Base-by-base conservation (phyloP, 2,329 filamentous ascomycete genomes). In the Alternaria sp. region DNA sequence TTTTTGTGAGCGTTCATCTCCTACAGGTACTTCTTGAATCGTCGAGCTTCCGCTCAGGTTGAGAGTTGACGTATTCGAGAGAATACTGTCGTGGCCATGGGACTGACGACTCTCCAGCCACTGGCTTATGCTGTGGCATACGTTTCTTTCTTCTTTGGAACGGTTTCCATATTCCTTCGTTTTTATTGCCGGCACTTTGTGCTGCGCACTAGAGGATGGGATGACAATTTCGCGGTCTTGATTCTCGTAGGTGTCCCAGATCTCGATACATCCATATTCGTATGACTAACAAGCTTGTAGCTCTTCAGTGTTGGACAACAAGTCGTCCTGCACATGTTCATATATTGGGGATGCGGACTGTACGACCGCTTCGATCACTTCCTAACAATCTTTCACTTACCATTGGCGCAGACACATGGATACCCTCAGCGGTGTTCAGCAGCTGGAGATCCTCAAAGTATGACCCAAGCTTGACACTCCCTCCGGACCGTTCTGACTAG, bases 271-370 rank as follows among this genome's bases (percentile, higher is more conserved):
- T 23, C 6, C n/a, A 19, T 13, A 23, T n/a, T 6, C 23, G 9
- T 28, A 52, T 21, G 9, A 2, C 28, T 52, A 15, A 52, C 17
- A 10, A 40, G 21, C 8, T 3, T 36, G 13, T 15, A 52, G 49
- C 26, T 58, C 3, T 54, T 72, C 10, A 72, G 59, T 40, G 62
- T 64, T 19, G 65, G 55, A 10, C 70, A 72, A 36, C 67, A 70
- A 55, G 64, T 62, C 4, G 54, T 71, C 15, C 25, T 72, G 15
- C 70, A 72, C n/a, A 57, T 72, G 32, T 72, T 74, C 40, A 36
- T 74, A 4, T 57, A 67, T 8, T 62, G 59, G 32, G 71, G 70
- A 17, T 69, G 69, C 28, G 70, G 70, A 47, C 51, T 68, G 68
- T 72, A 61, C 60, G 69, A n/a, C 3, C 10, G 4, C 23, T 17